phyloP scores from a whole-genome alignment of 2,329 filamentous ascomycete genomes.

The Alternaria sp. region DNA sequence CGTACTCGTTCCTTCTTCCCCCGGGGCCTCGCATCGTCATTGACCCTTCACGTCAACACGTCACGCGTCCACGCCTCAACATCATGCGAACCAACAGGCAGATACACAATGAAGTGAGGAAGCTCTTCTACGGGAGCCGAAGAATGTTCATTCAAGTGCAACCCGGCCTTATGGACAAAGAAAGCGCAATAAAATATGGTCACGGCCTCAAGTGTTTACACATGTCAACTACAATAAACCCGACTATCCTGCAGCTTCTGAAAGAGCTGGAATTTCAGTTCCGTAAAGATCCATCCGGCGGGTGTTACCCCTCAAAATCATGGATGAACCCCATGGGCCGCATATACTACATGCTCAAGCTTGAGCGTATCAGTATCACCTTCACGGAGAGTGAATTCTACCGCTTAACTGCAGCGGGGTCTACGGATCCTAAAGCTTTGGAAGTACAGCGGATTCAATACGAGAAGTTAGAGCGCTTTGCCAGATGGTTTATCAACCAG shows the following conservation, averaged over 20 bases:
- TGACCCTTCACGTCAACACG: not conserved
- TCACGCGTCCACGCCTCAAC: slow-evolving; percentile 12
- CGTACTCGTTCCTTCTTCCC: slow-evolving; percentile 27
- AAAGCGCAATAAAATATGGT: no score
- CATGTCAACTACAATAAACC: not conserved
- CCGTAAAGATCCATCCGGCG: not conserved
- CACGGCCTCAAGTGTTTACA: not conserved
- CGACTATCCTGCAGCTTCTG: not conserved
- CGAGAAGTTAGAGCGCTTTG: not conserved
- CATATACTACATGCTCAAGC: not conserved
- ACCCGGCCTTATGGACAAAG: not conserved
- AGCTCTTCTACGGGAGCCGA: slow-evolving; percentile 21
- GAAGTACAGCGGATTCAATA: not conserved
- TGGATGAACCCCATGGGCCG: not conserved
- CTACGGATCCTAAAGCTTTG: not conserved
- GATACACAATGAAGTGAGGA: slow-evolving; percentile 22
- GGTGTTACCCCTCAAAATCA: not conserved
- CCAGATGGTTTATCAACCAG: not conserved
- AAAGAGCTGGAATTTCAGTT: not conserved
- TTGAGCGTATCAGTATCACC: not conserved
- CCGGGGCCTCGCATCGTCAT: slow-evolving; percentile 14
- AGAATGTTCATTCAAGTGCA: slow-evolving; percentile 19
- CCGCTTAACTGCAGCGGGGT: not conserved
- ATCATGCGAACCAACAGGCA: slow-evolving; percentile 27
- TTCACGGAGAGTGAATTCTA: not conserved